Conservation (phyloP, 495 filamentous ascomycete species). For the Aspergillus biplanus region DNA sequence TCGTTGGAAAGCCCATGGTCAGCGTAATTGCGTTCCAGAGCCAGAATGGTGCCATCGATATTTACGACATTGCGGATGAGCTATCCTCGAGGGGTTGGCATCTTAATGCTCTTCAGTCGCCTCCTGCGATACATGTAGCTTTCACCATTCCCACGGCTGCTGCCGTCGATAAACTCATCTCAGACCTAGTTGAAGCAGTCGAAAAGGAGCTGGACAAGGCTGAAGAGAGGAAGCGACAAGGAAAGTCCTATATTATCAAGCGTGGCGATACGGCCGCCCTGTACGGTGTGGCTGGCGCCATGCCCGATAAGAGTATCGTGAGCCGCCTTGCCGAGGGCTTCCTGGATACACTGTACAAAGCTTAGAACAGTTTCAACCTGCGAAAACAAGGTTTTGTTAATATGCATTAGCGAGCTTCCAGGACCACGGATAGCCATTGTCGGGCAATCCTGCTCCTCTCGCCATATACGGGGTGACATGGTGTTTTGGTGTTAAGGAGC, state of each 20-base stretch:
- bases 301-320: conserved; percentile 95
- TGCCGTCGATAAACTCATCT: conserved; percentile 73
- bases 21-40: conserved; percentile 88
- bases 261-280: conserved; percentile 78
- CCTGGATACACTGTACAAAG: conserved; percentile 95
- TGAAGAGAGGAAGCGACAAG: conserved; percentile 76
- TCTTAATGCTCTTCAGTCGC: conserved; percentile 89
- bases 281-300: conserved; percentile 92
- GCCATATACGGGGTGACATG: conserved; percentile 19
- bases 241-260: conserved; percentile 50
- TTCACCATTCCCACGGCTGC: conserved; percentile 87
- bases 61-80: conserved; percentile 86
- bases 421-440: background rate
- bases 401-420: conserved; percentile 17
- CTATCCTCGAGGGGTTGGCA: conserved; percentile 89
- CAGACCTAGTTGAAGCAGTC: conserved; percentile 77
- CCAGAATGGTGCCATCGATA: conserved; percentile 66
- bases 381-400: conserved; percentile 17
- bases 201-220: conserved; percentile 73
- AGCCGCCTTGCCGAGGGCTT: conserved; percentile 89
- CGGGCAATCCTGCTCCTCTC: conserved; percentile 12
- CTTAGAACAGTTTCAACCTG: conserved; percentile 47
- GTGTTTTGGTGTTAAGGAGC: conserved; percentile 12
- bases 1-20: conserved; percentile 86
- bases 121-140: conserved; percentile 95